phyloP scores from a whole-genome alignment of 768 basidiomycete genomes.

The Candolleomyces aberdarensis region DNA sequence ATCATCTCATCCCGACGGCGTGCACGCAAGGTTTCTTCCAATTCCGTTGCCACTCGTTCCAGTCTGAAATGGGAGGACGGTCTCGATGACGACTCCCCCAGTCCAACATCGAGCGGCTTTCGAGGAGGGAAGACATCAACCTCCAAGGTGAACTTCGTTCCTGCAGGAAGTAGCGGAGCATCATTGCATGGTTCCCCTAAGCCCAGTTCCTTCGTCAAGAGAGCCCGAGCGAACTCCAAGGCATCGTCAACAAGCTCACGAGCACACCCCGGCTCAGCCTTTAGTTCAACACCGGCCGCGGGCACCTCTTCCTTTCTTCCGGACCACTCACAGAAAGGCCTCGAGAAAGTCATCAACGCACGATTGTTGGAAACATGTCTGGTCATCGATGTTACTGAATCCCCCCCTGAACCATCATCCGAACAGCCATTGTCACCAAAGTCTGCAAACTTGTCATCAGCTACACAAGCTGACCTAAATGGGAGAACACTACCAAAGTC shows the following conservation, averaged over 20 bases:
- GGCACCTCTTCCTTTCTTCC: constrained; percentile 33
- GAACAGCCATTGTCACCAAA: constrained; percentile 4
- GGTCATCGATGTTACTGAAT: constrained; percentile 40
- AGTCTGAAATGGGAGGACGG: constrained; percentile 47
- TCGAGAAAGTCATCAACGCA: constrained; percentile 70
- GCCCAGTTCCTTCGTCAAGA: constrained; percentile 30
- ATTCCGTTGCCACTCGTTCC: constrained; percentile 49
- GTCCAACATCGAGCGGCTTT: constrained; percentile 4
- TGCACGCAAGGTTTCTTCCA: constrained; percentile 56
- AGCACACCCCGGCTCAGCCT: constrained; percentile 13
- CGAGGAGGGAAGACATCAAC: constrained; percentile 38
- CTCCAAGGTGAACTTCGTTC: constrained; percentile 42
- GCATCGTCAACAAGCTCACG: constrained; percentile 42
- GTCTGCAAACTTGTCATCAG: constrained; percentile 4
- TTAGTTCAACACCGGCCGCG: constrained; percentile 12
- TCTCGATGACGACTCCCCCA: constrained; percentile 23
- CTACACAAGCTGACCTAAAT: constrained; percentile 1
- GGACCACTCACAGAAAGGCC: constrained; percentile 62
- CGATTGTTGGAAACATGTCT: constrained; percentile 79
- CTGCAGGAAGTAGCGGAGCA: constrained; percentile 3
- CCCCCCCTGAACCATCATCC: constrained; percentile 16
- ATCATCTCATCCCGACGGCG: constrained; percentile 57
- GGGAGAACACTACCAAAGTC: not conserved
- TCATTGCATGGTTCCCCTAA: constrained; percentile 18
- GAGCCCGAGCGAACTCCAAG: constrained; percentile 51